phyloP scores from a whole-genome alignment of 306 rosid genomes.

The Oemleria cerasiformis region DNA sequence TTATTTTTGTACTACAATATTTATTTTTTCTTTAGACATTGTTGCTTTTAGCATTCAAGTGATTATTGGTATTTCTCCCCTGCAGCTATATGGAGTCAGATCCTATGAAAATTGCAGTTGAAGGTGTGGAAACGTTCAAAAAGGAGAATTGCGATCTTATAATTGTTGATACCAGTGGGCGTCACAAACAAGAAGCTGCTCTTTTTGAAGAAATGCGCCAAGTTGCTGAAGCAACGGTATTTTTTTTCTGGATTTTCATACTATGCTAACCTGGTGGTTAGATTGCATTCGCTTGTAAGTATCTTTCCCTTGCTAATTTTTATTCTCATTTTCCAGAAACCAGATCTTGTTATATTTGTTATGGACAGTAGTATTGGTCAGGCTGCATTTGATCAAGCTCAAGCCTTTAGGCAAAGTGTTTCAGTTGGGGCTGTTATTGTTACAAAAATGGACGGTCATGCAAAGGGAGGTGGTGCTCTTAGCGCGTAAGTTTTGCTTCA shows the following conservation, averaged over 20 bases:
- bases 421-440: slow-evolving; percentile 86
- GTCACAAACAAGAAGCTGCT: slow-evolving; percentile 84
- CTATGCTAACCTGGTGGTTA: slow-evolving; percentile 2
- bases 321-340: slow-evolving; percentile 53
- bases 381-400: slow-evolving; percentile 94
- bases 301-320: slow-evolving; percentile 30
- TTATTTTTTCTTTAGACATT: not conserved
- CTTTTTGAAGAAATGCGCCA: slow-evolving; percentile 97
- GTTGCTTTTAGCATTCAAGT: slow-evolving; percentile 17
- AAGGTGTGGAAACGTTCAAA: slow-evolving; percentile 78
- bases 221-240: slow-evolving; percentile 91
- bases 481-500: slow-evolving; percentile 41
- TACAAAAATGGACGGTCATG: slow-evolving; percentile 94
- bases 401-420: slow-evolving; percentile 79
- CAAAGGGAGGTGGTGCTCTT: slow-evolving; percentile 96
- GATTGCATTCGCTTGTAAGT: slow-evolving; percentile 15
- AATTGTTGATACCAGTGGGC: slow-evolving; percentile 90
- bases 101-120: slow-evolving; percentile 78
- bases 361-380: slow-evolving; percentile 97
- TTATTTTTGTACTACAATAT: not conserved
- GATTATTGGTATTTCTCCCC: slow-evolving; percentile 16
- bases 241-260: slow-evolving; percentile 23
- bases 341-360: slow-evolving; percentile 84
- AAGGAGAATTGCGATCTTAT: slow-evolving; percentile 79
- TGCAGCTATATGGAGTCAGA: slow-evolving; percentile 79